These are phyloP conservation scores for Dictyostelium intermedium DNA, from an alignment of 78 protist species.

Conservation along the genomic window DNA sequence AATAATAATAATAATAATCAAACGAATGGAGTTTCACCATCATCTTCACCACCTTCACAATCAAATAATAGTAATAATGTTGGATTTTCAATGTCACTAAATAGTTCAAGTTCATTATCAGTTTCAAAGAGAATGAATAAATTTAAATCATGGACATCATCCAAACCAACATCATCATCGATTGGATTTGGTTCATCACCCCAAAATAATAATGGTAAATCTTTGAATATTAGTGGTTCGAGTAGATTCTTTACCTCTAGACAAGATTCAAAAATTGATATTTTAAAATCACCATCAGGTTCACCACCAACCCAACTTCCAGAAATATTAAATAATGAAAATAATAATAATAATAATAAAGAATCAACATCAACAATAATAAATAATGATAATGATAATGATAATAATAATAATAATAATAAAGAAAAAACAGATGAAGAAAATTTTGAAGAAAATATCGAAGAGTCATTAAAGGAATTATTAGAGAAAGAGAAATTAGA, in stretches of 20 bases:
- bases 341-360: neutral
- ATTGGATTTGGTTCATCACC: neutral
- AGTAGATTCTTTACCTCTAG: constrained; percentile 31
- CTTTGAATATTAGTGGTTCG: neutral
- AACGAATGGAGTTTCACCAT: neutral
- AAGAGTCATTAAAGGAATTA: neutral
- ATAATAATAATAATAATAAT: neutral
- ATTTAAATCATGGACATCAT: neutral
- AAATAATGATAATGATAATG: neutral
- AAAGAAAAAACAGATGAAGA: neutral
- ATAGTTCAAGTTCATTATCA: neutral
- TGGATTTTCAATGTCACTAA: neutral
- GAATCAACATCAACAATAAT: neutral
- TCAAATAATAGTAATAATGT: no score
- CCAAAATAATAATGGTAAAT: neutral
- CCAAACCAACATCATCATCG: neutral
- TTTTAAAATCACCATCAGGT: neutral
- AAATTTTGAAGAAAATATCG: neutral
- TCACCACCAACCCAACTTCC: constrained; percentile 1
- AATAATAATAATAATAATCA: neutral
- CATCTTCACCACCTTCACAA: neutral
- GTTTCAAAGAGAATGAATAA: neutral
- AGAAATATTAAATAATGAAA: neutral
- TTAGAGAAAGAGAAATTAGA: neutral
- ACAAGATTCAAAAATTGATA: constrained; percentile 14